phyloP scores from a whole-genome alignment of 192 early-diverging fungal genomes.

The Pilobolus umbonatus region DNA sequence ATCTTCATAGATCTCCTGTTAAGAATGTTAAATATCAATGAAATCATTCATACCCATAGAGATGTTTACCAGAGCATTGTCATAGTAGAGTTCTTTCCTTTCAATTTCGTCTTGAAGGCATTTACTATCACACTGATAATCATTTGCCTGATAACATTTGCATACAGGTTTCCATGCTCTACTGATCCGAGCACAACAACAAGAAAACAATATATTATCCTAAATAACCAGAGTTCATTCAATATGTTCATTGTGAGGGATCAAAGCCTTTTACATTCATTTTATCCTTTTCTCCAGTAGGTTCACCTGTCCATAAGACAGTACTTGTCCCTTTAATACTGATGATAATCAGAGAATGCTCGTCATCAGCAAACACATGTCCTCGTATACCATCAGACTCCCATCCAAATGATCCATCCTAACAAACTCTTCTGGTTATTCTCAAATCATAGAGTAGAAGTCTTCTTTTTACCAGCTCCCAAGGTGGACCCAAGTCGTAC shows the following conservation, averaged over 20 bases:
- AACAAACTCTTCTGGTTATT: neutral
- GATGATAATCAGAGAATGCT: constrained; percentile 60
- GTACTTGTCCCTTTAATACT: constrained; percentile 72
- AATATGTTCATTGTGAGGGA: neutral
- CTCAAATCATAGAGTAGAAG: neutral
- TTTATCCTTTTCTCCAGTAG: constrained; percentile 68
- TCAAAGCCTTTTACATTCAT: constrained; percentile 45
- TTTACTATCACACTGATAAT: constrained; percentile 49
- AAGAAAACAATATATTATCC: constrained; percentile 94
- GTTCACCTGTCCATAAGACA: constrained; percentile 56
- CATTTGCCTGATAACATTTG: constrained; percentile 63
- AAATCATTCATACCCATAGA: neutral
- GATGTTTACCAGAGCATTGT: constrained; percentile 38
- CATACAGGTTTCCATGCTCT: constrained; percentile 83
- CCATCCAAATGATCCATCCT: constrained; percentile 52
- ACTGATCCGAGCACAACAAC: constrained; percentile 92
- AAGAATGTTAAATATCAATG: neutral
- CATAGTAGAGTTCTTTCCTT: constrained; percentile 56
- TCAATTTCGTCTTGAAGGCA: constrained; percentile 58
- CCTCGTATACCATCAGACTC: constrained; percentile 58
- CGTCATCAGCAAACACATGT: constrained; percentile 65
- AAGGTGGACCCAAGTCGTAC: constrained; percentile 64
- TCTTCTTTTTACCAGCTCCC: constrained; percentile 45
- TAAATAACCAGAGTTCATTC: constrained; percentile 18
- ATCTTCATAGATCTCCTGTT: constrained; percentile 60